These are phyloP conservation scores for Phytophthora tubulina DNA, from an alignment of 352 stramenopile genomes.

Conservation along the genomic window DNA sequence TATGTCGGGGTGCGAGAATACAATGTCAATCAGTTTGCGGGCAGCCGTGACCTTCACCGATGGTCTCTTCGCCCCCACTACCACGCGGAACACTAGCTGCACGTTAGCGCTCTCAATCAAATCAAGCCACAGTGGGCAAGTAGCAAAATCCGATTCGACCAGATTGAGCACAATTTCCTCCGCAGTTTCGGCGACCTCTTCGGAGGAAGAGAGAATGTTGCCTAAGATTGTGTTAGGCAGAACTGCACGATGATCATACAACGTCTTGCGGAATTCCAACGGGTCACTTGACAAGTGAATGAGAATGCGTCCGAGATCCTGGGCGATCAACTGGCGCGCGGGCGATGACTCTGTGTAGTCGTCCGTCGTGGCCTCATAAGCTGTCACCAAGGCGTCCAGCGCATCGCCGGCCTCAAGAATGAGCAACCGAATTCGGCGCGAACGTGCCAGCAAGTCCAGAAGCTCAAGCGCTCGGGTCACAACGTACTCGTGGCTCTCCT, in stretches of 20 bases:
- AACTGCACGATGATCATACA: slow-evolving; percentile 75
- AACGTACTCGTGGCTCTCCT: slow-evolving; percentile 43
- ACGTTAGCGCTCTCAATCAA: slow-evolving; percentile 76
- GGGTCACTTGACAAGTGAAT: slow-evolving; percentile 79
- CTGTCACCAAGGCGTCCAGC: slow-evolving; percentile 60
- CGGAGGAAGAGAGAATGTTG: slow-evolving; percentile 67
- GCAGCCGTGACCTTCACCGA: slow-evolving; percentile 75
- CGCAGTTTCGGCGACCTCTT: slow-evolving; percentile 63
- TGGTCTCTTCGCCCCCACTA: slow-evolving; percentile 59
- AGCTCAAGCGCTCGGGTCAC: slow-evolving; percentile 55
- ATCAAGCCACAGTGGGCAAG: slow-evolving; percentile 82
- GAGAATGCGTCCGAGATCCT: slow-evolving; percentile 64
- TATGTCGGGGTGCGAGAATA: slow-evolving; percentile 68
- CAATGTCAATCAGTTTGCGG: slow-evolving; percentile 82
- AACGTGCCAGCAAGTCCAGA: slow-evolving; percentile 62
- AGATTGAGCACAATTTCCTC: slow-evolving; percentile 83
- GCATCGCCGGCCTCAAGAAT: slow-evolving; percentile 71
- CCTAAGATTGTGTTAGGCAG: slow-evolving; percentile 65
- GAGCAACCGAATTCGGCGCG: slow-evolving; percentile 71
- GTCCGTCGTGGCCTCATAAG: slow-evolving; percentile 60
- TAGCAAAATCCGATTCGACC: slow-evolving; percentile 84
- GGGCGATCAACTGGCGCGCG: slow-evolving; percentile 52
- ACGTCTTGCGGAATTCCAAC: slow-evolving; percentile 81
- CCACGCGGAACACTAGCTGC: slow-evolving; percentile 65
- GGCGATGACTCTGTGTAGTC: slow-evolving; percentile 49